Evolutionary conservation across 257 asterid genomes (phyloP), one percentile per base, ranked within the genome.

Genomic region (Voacanga thouarsii): DNA sequence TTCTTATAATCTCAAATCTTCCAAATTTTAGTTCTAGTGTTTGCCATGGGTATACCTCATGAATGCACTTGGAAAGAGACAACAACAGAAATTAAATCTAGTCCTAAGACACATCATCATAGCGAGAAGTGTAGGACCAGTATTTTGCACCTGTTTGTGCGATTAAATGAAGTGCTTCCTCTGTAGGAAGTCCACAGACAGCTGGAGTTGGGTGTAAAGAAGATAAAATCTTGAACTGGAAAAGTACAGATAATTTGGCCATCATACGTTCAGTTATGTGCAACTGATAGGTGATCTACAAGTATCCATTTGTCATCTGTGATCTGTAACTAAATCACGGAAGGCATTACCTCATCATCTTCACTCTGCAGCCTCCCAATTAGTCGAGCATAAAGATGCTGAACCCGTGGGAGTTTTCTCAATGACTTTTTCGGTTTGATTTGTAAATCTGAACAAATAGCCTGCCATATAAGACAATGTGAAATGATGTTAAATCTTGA

Each of bases 191-290:
- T 80, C 99, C 99, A 84, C 99, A 96, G 78, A 96, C 97, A 59
- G 99, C 99, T 77, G 99, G 97, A 50, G 99, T 96, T 39, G 99
- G 99, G 85, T 96, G 99, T 80, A 96, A 96, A 50, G 94, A 86
- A 43, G 96, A 89, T 88, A 96, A 82, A 75, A 96, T 81, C 86
- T 88, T 88, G 75, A 92, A 96, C 99, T 96, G 96, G 79, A 86
- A 82, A 83, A 78, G 23, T 43, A 23, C 12, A 66, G 12, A 67
- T 39, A 19, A 67, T 67, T 41, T 21, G 72, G 70, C 12, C 70
- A 64, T 63, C 43, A 26, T 8, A 63, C 7, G 28, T 11, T 12
- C 37, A 63, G 43, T 59, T 59, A 47, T 47, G 12, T 47, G 51
- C 61, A 55, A 55, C 61, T 24, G 3, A 55, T 19, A 55, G 16